Evolutionary conservation across 768 basidiomycete genomes (phyloP).

Genomic region (Collybia nuda): DNA sequence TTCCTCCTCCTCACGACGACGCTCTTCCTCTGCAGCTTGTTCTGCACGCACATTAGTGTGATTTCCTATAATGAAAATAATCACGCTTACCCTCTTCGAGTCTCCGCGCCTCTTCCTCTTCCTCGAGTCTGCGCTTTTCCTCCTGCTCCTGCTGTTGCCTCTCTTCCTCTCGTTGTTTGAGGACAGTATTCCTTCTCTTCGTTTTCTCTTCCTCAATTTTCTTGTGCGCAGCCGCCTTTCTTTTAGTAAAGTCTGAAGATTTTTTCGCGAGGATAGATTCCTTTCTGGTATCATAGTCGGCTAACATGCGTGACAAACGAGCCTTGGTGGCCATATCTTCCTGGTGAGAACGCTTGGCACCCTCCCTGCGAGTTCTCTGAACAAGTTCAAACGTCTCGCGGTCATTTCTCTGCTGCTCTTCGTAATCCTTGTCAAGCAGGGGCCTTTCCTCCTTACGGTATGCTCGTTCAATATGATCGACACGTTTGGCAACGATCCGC

Average conservation of each 20-base stretch:
- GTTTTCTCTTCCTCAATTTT: slow-evolving; percentile 87
- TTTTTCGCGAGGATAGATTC: slow-evolving; percentile 56
- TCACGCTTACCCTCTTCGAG: slow-evolving; percentile 49
- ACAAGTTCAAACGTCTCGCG: slow-evolving; percentile 63
- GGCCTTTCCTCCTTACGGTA: slow-evolving; percentile 92
- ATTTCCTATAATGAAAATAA: not conserved
- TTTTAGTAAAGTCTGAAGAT: slow-evolving; percentile 63
- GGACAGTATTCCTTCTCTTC: slow-evolving; percentile 56
- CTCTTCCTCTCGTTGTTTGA: slow-evolving; percentile 64
- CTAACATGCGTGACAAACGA: slow-evolving; percentile 69
- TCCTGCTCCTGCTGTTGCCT: slow-evolving; percentile 40
- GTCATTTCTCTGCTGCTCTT: slow-evolving; percentile 79
- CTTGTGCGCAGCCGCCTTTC: slow-evolving; percentile 51
- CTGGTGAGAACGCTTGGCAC: slow-evolving; percentile 54
- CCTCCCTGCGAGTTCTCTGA: slow-evolving; percentile 57
- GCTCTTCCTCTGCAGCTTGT: slow-evolving; percentile 55
- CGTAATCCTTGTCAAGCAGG: slow-evolving; percentile 83
- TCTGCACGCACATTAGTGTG: slow-evolving; percentile 22
- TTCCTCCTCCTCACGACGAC: slow-evolving; percentile 46
- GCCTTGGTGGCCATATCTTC: slow-evolving; percentile 74
- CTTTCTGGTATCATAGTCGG: slow-evolving; percentile 60
- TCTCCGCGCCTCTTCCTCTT: slow-evolving; percentile 53
- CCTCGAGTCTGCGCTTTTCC: slow-evolving; percentile 34
- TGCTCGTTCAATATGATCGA: slow-evolving; percentile 95
- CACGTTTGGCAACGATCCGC: slow-evolving; percentile 80